A percentile compares a stretch with the other conserved stretches of the same genome.
Conservation (phyloP, 495 filamentous ascomycete genomes). For the Hyaloscypha variabilis region DNA sequence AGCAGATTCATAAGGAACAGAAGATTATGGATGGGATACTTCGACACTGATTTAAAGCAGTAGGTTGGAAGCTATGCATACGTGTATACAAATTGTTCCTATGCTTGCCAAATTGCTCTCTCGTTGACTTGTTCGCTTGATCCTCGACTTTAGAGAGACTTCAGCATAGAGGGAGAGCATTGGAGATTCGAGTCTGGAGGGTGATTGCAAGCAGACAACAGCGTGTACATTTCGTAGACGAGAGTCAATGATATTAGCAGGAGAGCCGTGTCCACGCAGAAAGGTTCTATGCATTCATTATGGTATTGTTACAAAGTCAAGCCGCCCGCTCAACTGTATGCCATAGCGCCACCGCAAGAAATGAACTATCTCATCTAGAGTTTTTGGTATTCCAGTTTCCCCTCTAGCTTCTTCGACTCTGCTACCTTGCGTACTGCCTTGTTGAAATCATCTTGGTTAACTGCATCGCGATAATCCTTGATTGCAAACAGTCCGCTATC, state of each 20-base stretch:
- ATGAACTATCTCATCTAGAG: slow-evolving; percentile 55
- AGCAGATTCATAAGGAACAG: too few species aligned
- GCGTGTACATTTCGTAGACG: too few species aligned
- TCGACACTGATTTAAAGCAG: too few species aligned
- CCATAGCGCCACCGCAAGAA: slow-evolving; percentile 29
- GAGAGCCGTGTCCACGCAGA: neutral
- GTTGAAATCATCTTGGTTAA: slow-evolving; percentile 99
- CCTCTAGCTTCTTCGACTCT: slow-evolving; percentile 97
- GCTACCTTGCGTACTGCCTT: slow-evolving; percentile 96
- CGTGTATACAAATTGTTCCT: too few species aligned
- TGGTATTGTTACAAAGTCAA: slow-evolving; percentile 30
- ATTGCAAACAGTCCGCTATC: slow-evolving; percentile 90
- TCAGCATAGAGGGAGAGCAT: too few species aligned
- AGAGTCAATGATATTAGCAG: neutral
- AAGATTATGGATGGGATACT: too few species aligned
- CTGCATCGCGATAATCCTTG: slow-evolving; percentile 92
- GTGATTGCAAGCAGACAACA: too few species aligned
- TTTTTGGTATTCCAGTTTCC: slow-evolving; percentile 97
- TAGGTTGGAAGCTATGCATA: too few species aligned
- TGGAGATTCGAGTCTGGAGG: too few species aligned
- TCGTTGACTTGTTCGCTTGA: too few species aligned
- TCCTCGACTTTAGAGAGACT: too few species aligned
- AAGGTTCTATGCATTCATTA: slow-evolving; percentile 24
- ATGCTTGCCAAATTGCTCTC: too few species aligned
- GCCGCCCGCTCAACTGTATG: slow-evolving; percentile 24